Conservation (phyloP, 2,329 filamentous ascomycete genomes). For the Pseudocercospora fuligena region DNA sequence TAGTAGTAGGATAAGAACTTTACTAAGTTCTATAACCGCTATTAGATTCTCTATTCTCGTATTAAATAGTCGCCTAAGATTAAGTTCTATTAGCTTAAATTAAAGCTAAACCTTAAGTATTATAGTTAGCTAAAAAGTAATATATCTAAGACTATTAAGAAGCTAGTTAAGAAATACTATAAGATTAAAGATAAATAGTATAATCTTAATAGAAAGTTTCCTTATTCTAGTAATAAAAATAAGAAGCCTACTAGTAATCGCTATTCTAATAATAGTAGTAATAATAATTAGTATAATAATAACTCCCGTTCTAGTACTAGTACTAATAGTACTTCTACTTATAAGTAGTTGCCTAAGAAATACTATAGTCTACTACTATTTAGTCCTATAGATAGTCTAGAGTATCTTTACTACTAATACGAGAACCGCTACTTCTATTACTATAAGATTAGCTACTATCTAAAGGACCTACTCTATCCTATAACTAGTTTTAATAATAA, state of each 20-base stretch:
- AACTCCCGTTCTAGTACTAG: not conserved
- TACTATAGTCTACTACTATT: not conserved
- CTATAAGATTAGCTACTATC: not conserved
- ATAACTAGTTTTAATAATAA: not conserved
- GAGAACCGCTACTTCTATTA: conserved; percentile 1
- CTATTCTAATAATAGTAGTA: not conserved
- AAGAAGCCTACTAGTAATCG: not conserved
- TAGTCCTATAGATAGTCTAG: not conserved
- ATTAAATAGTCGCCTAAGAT: not conserved
- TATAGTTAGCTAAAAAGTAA: not conserved
- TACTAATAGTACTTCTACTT: not conserved
- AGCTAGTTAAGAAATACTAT: not conserved
- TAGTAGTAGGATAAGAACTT: not conserved
- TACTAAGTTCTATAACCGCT: conserved; percentile 8
- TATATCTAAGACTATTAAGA: not conserved
- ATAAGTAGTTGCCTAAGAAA: not conserved
- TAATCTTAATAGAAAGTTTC: not conserved
- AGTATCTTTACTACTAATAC: not conserved
- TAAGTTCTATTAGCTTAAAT: not conserved
- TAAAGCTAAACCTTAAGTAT: not conserved
- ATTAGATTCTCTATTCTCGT: not conserved
- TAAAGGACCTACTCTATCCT: not conserved
- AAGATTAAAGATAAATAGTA: not conserved
- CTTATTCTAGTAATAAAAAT: not conserved
- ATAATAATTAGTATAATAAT: not conserved